Evolutionary conservation across 345 rosid species (phyloP).

Genomic region (Hibiscus syriacus): DNA sequence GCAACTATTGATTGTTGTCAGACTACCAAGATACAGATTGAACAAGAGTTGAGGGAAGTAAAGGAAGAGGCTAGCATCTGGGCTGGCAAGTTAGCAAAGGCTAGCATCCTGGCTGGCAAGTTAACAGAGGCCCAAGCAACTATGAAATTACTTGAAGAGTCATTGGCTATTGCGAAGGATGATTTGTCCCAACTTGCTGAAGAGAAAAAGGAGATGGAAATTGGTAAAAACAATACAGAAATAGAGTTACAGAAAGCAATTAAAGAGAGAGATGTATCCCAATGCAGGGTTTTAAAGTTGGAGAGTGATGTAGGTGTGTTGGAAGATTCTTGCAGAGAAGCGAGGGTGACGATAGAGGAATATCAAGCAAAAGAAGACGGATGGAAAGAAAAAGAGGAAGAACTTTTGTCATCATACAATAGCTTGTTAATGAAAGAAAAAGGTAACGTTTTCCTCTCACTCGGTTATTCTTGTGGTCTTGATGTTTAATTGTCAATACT

Average conservation of each 20-base stretch:
- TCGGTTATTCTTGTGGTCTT: neutral
- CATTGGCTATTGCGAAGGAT: constrained; percentile 37
- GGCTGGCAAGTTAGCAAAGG: constrained; percentile 43
- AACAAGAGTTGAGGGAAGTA: constrained; percentile 42
- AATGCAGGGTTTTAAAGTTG: constrained; percentile 41
- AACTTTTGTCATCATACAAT: constrained; percentile 32
- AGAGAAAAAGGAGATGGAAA: constrained; percentile 47
- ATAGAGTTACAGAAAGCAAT: constrained; percentile 26
- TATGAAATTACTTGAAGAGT: constrained; percentile 43
- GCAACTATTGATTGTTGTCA: constrained; percentile 50
- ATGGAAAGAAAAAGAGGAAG: constrained; percentile 56
- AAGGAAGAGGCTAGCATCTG: constrained; percentile 42
- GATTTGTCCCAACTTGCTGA: constrained; percentile 35
- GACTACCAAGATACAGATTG: constrained; percentile 40
- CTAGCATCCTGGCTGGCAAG: constrained; percentile 30
- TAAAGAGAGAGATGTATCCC: constrained; percentile 44
- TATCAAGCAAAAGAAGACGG: constrained; percentile 39
- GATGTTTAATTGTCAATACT: neutral
- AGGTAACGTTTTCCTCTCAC: constrained; percentile 32
- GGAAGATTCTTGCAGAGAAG: constrained; percentile 41
- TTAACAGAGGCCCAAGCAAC: constrained; percentile 40
- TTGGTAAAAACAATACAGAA: constrained; percentile 30
- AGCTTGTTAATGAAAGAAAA: constrained; percentile 36
- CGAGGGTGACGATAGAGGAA: constrained; percentile 38
- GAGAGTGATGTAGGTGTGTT: constrained; percentile 44